Evolutionary conservation across 2,329 filamentous ascomycete genomes (phyloP).

Genomic region (Chalara sp.): DNA sequence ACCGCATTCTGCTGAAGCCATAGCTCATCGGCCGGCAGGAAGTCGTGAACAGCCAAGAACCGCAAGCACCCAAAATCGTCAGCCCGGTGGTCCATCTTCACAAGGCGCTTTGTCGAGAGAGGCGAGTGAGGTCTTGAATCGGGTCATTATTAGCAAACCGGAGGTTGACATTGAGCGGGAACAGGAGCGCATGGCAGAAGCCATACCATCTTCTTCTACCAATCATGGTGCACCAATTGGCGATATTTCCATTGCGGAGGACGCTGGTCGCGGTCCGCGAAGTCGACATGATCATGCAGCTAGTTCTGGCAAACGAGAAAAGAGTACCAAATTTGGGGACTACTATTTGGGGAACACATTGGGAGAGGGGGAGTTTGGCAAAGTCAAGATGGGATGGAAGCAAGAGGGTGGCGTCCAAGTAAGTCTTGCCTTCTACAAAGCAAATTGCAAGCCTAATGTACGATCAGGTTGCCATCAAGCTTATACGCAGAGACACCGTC

Average conservation of each 20-base stretch:
- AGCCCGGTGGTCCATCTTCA: slow-evolving; percentile 36
- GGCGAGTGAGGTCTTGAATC: slow-evolving; percentile 71
- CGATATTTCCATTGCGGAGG: slow-evolving; percentile 41
- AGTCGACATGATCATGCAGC: slow-evolving; percentile 51
- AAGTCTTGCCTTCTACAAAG: slow-evolving; percentile 16
- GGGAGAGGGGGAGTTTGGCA: slow-evolving; percentile 96
- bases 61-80: slow-evolving; percentile 21
- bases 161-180: slow-evolving; percentile 67
- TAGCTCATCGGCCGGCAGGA: slow-evolving; percentile 33
- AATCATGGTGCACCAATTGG: slow-evolving; percentile 38
- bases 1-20: slow-evolving; percentile 38
- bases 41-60: slow-evolving; percentile 32
- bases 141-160: slow-evolving; percentile 70
- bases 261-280: slow-evolving; percentile 34
- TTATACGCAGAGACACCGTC: slow-evolving; percentile 87
- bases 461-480: slow-evolving; percentile 83
- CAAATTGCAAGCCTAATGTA: neutral
- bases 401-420: slow-evolving; percentile 84
- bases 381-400: slow-evolving; percentile 98
- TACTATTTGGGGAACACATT: slow-evolving; percentile 95
- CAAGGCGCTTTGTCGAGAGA: slow-evolving; percentile 61
- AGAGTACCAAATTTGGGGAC: slow-evolving; percentile 86
- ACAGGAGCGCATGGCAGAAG: slow-evolving; percentile 60
- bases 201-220: slow-evolving; percentile 37
- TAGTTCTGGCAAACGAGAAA: slow-evolving; percentile 44